A percentile compares a stretch with the other conserved stretches of the same genome.
phyloP scores from a whole-genome alignment of 1,284 basidiomycete genomes.

The Leucoagaricus sp. region DNA sequence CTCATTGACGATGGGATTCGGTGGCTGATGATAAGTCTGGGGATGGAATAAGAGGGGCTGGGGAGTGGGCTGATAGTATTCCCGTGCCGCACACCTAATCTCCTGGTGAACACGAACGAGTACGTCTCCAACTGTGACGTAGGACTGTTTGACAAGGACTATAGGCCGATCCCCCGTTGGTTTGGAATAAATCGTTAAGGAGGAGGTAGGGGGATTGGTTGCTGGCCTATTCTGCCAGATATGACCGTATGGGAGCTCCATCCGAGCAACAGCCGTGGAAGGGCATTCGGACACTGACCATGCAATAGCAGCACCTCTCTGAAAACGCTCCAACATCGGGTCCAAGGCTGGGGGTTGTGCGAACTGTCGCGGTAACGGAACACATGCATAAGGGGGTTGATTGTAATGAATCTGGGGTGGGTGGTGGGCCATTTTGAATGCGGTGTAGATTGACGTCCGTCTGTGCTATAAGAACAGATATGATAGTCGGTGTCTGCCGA shows the following conservation, averaged over 20 bases:
- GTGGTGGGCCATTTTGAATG: neutral
- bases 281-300: slow-evolving; percentile 12
- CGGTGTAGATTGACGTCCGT: neutral
- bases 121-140: slow-evolving; percentile 9
- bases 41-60: neutral
- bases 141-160: neutral
- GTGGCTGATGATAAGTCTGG: neutral
- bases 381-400: neutral
- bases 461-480: neutral
- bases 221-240: slow-evolving; percentile 7
- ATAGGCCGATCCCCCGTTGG: slow-evolving; percentile 9
- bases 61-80: neutral
- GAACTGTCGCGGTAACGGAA: slow-evolving; percentile 1
- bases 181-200: slow-evolving; percentile 5
- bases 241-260: slow-evolving; percentile 1
- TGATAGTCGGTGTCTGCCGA: slow-evolving; percentile 5
- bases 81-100: slow-evolving; percentile 3
- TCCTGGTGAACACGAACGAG: neutral
- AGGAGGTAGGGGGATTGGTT: neutral
- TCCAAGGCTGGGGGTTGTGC: neutral
- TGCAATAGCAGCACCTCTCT: neutral
- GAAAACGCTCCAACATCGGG: neutral
- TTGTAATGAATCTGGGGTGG: neutral
- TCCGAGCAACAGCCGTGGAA: neutral
- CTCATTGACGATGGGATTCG: neutral